Evolutionary conservation across 306 rosid genomes (phyloP).

Genomic region (Lagenaria siceraria): DNA sequence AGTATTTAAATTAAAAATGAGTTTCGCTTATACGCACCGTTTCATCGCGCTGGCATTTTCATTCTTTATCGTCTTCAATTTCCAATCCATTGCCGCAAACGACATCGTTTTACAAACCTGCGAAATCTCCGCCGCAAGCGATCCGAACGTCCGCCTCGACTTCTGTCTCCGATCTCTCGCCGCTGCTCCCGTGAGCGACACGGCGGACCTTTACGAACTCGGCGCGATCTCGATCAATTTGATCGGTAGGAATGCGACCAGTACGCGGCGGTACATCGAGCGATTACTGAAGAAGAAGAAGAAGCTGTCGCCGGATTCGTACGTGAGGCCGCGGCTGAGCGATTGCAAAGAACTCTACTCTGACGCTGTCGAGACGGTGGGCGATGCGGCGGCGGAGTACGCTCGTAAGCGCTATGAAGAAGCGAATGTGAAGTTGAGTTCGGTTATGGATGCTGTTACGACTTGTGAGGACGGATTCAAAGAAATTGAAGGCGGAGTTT

Average conservation of each 20-base stretch:
- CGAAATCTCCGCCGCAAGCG: constrained; percentile 29
- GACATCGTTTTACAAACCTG: constrained; percentile 43
- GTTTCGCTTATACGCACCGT: background rate
- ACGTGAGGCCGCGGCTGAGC: constrained; percentile 22
- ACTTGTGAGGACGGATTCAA: constrained; percentile 78
- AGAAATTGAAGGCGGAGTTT: constrained; percentile 19
- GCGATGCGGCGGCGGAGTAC: constrained; percentile 28
- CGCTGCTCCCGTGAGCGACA: constrained; percentile 16
- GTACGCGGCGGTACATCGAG: constrained; percentile 24
- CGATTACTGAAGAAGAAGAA: constrained; percentile 19
- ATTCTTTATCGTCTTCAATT: background rate
- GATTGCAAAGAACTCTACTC: constrained; percentile 56
- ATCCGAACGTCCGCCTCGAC: constrained; percentile 49
- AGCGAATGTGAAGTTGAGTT: constrained; percentile 33
- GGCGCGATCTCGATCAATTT: constrained; percentile 42
- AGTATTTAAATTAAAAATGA: background rate
- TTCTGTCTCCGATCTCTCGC: constrained; percentile 45
- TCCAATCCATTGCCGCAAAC: constrained; percentile 3
- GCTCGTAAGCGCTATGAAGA: constrained; percentile 28
- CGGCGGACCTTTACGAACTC: constrained; percentile 24
- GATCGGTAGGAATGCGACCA: constrained; percentile 26
- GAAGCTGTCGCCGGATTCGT: constrained; percentile 9
- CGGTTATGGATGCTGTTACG: constrained; percentile 34
- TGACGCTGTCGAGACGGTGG: constrained; percentile 21
- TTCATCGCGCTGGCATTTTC: background rate